These are phyloP conservation scores for Exobasidium cylindrosporum DNA, from an alignment of 1,284 basidiomycete genomes.

Conservation along the genomic window DNA sequence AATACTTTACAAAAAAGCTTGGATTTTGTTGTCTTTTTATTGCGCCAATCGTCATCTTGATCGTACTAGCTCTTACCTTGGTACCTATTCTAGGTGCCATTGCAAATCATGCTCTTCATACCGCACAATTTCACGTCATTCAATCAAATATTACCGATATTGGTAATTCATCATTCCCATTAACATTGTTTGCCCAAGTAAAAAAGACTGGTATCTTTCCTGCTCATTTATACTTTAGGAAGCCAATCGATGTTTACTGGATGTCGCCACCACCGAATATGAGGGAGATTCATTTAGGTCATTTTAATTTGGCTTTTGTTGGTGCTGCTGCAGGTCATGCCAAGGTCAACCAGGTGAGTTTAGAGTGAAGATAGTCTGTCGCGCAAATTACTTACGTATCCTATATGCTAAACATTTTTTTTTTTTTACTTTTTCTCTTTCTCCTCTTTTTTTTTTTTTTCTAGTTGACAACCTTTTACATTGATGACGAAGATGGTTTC, in stretches of 20 bases:
- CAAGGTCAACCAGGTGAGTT: slow-evolving; percentile 52
- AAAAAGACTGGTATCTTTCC: slow-evolving; percentile 57
- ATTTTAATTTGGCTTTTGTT: slow-evolving; percentile 43
- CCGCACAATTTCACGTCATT: slow-evolving; percentile 49
- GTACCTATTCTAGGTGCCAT: slow-evolving; percentile 54
- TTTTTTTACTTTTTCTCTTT: background rate
- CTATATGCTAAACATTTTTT: too few species aligned
- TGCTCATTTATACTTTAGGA: slow-evolving; percentile 54
- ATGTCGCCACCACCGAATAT: slow-evolving; percentile 42
- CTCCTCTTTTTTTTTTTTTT: background rate
- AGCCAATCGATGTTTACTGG: slow-evolving; percentile 55
- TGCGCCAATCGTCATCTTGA: slow-evolving; percentile 37
- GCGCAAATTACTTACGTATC: too few species aligned
- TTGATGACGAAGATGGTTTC: slow-evolving; percentile 50
- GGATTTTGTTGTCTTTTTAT: slow-evolving; percentile 46
- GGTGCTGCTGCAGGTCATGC: slow-evolving; percentile 55
- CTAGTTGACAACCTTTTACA: slow-evolving; percentile 49
- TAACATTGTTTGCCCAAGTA: slow-evolving; percentile 51
- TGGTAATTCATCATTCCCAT: slow-evolving; percentile 49
- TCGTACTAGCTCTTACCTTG: slow-evolving; percentile 45
- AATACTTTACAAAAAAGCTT: slow-evolving; percentile 49
- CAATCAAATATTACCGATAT: slow-evolving; percentile 53
- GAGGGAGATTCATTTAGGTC: slow-evolving; percentile 51
- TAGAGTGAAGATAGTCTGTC: too few species aligned
- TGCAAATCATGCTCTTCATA: slow-evolving; percentile 53